phyloP scores from a whole-genome alignment of 441 rosid species.

The Raphanus hybrid region DNA sequence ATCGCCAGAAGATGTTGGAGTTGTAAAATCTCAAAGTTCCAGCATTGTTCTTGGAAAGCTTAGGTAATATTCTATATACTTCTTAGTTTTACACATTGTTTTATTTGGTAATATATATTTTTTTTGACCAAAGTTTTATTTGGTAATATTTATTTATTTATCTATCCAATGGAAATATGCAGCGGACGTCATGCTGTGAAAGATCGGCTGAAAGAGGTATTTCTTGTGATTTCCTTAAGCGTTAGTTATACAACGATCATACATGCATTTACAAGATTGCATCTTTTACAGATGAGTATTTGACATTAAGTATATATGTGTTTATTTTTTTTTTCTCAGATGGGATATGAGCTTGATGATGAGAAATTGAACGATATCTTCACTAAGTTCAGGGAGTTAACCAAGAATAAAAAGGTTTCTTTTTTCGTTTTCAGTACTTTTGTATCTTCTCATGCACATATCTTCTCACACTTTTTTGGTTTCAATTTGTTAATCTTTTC shows the following conservation, averaged over 20 bases:
- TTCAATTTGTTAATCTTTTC: background rate
- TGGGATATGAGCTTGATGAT: slow-evolving; percentile 36
- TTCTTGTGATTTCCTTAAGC: background rate
- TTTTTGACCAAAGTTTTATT: too few relatives aligned
- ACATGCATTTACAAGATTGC: background rate
- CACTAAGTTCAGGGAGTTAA: slow-evolving; percentile 28
- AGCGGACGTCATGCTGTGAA: slow-evolving; percentile 41
- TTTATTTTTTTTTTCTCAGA: slow-evolving; percentile 2
- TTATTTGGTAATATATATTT: background rate
- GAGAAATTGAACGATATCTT: slow-evolving; percentile 32
- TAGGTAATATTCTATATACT: slow-evolving; percentile 14
- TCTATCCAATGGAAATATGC: background rate
- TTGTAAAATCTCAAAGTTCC: slow-evolving; percentile 4
- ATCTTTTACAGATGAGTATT: background rate
- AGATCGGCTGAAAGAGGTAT: slow-evolving; percentile 37
- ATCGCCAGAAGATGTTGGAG: slow-evolving; percentile 37
- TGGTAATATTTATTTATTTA: background rate
- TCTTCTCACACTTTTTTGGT: background rate
- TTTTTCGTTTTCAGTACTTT: background rate
- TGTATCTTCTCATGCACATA: background rate
- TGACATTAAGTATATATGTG: background rate
- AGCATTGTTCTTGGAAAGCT: slow-evolving; percentile 41
- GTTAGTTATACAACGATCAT: background rate
- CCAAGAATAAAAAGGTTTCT: slow-evolving; percentile 37
- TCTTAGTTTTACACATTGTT: background rate